phyloP scores from a whole-genome alignment of 768 basidiomycete genomes.

The Naganishia vishniacii region DNA sequence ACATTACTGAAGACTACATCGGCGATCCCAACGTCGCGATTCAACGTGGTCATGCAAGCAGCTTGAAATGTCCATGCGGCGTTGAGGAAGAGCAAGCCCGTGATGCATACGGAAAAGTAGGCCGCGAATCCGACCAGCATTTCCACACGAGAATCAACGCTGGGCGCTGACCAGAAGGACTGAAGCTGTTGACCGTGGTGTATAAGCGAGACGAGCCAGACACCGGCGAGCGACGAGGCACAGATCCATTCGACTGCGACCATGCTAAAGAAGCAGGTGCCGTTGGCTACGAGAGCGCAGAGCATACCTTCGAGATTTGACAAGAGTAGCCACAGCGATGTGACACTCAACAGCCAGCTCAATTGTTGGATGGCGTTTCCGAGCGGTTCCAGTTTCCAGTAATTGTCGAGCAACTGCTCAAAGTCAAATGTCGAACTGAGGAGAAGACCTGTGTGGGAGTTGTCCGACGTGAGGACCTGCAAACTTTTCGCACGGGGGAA shows the following conservation, averaged over 20 bases:
- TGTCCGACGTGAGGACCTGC: neutral
- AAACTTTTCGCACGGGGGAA: too few relatives aligned
- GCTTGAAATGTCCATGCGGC: conserved; percentile 2
- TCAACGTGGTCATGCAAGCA: neutral
- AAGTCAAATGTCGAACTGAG: neutral
- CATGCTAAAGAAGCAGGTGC: neutral
- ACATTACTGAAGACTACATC: neutral
- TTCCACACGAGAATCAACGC: neutral
- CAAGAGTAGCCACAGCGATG: conserved; percentile 5
- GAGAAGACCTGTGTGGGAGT: neutral
- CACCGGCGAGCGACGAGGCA: neutral
- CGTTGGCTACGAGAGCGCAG: neutral
- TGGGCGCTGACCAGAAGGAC: neutral
- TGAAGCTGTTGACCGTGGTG: neutral
- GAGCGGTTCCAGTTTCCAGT: neutral
- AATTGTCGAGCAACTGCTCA: neutral
- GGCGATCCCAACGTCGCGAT: neutral
- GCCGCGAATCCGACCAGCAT: neutral
- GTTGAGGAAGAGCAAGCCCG: conserved; percentile 16
- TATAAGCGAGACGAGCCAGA: neutral
- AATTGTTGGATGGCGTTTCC: neutral
- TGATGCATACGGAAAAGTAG: neutral
- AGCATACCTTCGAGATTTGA: neutral
- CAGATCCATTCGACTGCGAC: conserved; percentile 5
- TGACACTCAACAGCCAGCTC: neutral